Base-by-base conservation (phyloP, 352 stramenopile genomes). In the Globisporangium cylindrosporum region DNA sequence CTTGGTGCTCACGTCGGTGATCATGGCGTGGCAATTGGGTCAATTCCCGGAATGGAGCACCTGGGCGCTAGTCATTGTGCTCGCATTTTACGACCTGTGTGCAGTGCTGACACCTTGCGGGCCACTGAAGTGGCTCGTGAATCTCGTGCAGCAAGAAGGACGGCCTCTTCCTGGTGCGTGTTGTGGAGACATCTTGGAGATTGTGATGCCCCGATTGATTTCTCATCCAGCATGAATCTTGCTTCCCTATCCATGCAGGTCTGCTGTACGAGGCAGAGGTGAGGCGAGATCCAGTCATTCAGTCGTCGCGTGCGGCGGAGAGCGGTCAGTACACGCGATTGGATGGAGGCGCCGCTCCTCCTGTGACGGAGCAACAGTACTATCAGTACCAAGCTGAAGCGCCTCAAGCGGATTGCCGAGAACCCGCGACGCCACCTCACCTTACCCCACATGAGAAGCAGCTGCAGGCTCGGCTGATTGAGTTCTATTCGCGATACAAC, bases 21-120 rank as follows among this genome's bases (percentile, higher is more conserved):
- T 99, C 74, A 97, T 99, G 84, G 97, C 97, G 25, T 99, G 97
- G 96, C 95, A 99, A 62, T 77, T 99, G 15, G 93, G 91, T 1
- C 93, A 98, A 76, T 98, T 99, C 64, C 96, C 97, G 38, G 93
- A 98, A 69, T 98, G 90, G 91, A 98, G 84, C 58, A 96, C 89
- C 15, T 98, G 92, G 92, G 89, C 89, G 0, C 73, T 98, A 4
- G 82, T 98, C 20, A 86, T 99, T 14, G 96, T 99, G 59, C 84
- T 99, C 43, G 98, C 97, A 1, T 91, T 99, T 43, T 99, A 99
- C 78, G 98, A 99, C 81, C 77, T 99, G n/a, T 99, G 96, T 71
- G 98, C 98, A 3, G 98, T 99, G 8, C 77, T 99, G n/a, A 98
- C 97, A n/a, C 98, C 98, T 0, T 99, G 96, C 78, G 98, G 98